Evolutionary conservation across 2,329 filamentous ascomycete species (phyloP).

Genomic region (Monilinia fructicola): DNA sequence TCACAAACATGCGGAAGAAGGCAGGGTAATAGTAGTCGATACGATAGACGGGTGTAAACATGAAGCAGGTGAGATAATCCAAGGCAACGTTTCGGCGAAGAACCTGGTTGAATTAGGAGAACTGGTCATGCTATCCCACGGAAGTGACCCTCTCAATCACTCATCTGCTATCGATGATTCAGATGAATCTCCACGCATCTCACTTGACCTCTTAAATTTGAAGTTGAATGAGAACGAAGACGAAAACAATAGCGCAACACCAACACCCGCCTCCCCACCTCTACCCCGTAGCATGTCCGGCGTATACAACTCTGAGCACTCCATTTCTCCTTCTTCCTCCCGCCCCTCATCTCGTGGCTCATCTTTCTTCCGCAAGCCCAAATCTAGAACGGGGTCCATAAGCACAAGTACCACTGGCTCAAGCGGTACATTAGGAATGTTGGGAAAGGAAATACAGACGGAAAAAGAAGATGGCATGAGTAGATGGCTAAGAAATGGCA

Average conservation of each 20-base stretch:
- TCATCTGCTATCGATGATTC: slow-evolving; percentile 27
- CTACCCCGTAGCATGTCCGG: slow-evolving; percentile 12
- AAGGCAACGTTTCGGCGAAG: slow-evolving; percentile 68
- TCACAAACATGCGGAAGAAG: slow-evolving; percentile 65
- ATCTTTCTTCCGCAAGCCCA: slow-evolving; percentile 24
- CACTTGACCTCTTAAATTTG: slow-evolving; percentile 1
- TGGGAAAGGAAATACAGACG: slow-evolving; percentile 31
- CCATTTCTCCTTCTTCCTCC: not conserved
- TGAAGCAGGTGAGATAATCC: slow-evolving; percentile 84
- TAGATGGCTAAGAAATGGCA: slow-evolving; percentile 59
- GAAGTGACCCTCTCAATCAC: slow-evolving; percentile 24
- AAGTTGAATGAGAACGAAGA: not conserved
- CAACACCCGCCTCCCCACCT: slow-evolving; percentile 1
- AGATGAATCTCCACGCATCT: slow-evolving; percentile 19
- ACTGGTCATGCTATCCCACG: slow-evolving; percentile 59
- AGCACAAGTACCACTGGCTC: slow-evolving; percentile 26
- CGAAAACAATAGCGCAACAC: slow-evolving; percentile 7
- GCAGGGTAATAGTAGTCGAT: slow-evolving; percentile 68
- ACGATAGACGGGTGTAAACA: slow-evolving; percentile 71
- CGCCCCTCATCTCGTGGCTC: slow-evolving; percentile 30
- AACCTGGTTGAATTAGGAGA: slow-evolving; percentile 89
- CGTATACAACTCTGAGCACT: not conserved
- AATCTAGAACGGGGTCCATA: slow-evolving; percentile 21
- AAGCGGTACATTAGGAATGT: slow-evolving; percentile 23
- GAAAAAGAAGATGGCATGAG: slow-evolving; percentile 51